Evolutionary conservation across 1,139 yeast species (phyloP), one percentile per base, ranked within the genome.

Genomic region (Saccharomycopsis phalli): DNA sequence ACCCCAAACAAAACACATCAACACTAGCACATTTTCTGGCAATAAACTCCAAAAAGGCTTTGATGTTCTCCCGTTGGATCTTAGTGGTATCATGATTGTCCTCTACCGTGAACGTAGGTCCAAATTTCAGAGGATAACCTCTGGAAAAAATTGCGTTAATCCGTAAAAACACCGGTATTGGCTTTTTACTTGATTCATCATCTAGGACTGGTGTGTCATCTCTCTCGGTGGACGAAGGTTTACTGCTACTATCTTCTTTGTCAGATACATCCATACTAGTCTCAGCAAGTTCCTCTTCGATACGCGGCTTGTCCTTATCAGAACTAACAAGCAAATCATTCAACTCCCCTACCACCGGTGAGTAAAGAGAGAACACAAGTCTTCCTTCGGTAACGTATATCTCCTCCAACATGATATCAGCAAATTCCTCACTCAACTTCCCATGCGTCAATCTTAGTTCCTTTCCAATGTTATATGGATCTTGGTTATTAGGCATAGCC

Each of bases 341-440:
- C 23, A 43, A 21, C 4, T 37, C 28, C 4, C 32, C 13, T n/a
- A 43, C 32, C 71, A 86, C 70, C 0, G 96, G 94, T 0, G 96
- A 96, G 47, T 76, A 71, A 41, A 91, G 59, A 26, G 94, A 78
- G 7, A 91, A 60, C 1, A 78, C 76, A 43, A 88, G 63, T 31
- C 72, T 79, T 26, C 97, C 95, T 0, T 94, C 81, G 0, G 94
- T 75, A 0, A 91, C 94, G 1, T 91, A 78, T 5, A 91, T 87
- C 53, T 78, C 77, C 51, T 91, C 97, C 56, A 91, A 88, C 3
- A 80, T 65, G 2, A 91, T 71, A 49, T 81, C 83, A 1, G 96
- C 95, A 54, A 91, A 87, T 52, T 83, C 38, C 16, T 32, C 40
- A 6, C 17, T 11, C 14, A 25, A 13, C 27, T 18, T 25, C 13